These are phyloP conservation scores for Trichoderma atrobrunneum DNA, from an alignment of 2,329 filamentous ascomycete genomes.

Conservation along the genomic window DNA sequence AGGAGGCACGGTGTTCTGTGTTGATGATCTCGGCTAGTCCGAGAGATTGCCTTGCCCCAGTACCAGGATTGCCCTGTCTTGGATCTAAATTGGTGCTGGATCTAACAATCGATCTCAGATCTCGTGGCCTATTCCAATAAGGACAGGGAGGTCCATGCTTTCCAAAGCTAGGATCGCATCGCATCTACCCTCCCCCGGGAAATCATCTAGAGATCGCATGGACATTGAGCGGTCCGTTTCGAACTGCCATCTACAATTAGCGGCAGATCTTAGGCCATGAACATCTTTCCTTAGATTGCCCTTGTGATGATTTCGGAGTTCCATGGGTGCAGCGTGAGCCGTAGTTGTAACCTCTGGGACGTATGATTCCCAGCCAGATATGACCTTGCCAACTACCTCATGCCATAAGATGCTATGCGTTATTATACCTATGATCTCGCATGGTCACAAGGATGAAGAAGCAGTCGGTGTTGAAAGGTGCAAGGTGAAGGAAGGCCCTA, in stretches of 20 bases:
- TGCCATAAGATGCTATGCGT: neutral
- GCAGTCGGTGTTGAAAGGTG: neutral
- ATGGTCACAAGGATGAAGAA: neutral
- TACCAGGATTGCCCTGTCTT: conserved; percentile 2
- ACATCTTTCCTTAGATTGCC: neutral
- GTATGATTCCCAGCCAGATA: too few species aligned
- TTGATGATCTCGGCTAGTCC: neutral
- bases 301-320: too few species aligned
- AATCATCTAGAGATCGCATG: neutral
- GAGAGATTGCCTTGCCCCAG: neutral
- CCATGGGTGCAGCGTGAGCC: too few species aligned
- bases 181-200: neutral
- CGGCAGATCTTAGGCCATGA: neutral
- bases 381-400: neutral
- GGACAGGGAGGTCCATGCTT: neutral
- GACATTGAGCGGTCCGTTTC: neutral
- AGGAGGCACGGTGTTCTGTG: neutral
- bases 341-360: too few species aligned
- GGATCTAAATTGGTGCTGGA: neutral
- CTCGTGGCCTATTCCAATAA: neutral
- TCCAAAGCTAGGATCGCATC: neutral
- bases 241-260: neutral
- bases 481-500: neutral
- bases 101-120: conserved; percentile 13
- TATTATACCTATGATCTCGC: neutral